Conservation (phyloP, 306 rosid species). For the peach (Prunus persica) region DNA sequence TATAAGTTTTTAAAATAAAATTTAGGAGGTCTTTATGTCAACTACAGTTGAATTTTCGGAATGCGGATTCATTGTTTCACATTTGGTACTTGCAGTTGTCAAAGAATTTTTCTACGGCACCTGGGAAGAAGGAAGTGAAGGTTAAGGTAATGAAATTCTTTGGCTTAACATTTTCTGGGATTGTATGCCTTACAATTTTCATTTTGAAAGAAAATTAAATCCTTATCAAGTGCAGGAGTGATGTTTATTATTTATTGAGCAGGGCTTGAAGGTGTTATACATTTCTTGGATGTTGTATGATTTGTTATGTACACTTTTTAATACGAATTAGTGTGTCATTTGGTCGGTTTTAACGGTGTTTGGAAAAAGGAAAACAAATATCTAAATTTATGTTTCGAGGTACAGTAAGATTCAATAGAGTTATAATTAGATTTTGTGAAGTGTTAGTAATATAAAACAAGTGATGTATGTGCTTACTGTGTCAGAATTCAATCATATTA, state of each 20-base stretch:
- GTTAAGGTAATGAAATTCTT: constrained; percentile 54
- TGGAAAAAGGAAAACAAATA: neutral
- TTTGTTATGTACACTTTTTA: too few species aligned
- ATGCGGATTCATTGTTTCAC: constrained; percentile 13
- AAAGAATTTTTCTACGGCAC: constrained; percentile 49
- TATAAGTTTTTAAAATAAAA: neutral
- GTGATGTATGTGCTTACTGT: neutral
- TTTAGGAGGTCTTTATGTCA: neutral
- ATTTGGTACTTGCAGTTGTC: constrained; percentile 53
- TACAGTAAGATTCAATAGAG: neutral
- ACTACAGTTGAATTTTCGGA: neutral
- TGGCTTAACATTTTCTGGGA: neutral
- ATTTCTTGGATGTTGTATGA: neutral
- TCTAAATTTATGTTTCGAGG: neutral
- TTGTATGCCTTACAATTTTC: neutral
- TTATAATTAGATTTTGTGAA: neutral
- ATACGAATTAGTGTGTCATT: neutral
- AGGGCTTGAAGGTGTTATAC: neutral
- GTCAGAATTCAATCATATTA: neutral
- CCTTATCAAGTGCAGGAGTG: neutral
- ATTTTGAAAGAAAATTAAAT: neutral
- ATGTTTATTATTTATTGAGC: neutral
- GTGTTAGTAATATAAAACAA: neutral
- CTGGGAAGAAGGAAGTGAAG: constrained; percentile 51
- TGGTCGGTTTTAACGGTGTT: neutral